Evolutionary conservation across 768 basidiomycete species (phyloP).

Genomic region (Termitomyces bulborhizus): DNA sequence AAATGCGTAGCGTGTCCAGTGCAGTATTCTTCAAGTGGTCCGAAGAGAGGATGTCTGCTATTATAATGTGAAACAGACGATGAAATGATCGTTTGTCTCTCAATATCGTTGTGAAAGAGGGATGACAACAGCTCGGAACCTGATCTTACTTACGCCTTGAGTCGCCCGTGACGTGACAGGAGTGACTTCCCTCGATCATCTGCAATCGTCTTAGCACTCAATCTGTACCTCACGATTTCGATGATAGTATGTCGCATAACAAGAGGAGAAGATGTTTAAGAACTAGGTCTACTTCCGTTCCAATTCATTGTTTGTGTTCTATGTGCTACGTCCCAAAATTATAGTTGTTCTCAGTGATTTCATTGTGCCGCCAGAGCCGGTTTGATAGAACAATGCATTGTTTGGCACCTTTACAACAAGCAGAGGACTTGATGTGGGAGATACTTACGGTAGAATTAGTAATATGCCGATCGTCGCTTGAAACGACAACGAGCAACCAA

Average conservation of each 20-base stretch:
- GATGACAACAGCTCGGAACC: conserved; percentile 14
- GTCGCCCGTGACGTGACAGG: conserved; percentile 14
- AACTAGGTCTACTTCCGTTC: neutral
- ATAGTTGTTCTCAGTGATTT: neutral
- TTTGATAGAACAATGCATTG: no score
- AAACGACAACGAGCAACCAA: neutral
- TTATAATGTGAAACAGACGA: neutral
- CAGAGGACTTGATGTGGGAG: neutral
- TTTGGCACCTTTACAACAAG: neutral
- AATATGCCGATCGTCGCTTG: neutral
- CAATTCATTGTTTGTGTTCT: neutral
- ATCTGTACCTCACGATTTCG: neutral
- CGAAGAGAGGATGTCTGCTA: neutral
- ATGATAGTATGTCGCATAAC: neutral
- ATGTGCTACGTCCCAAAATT: neutral
- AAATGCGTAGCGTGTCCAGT: neutral
- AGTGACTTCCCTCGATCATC: conserved; percentile 12
- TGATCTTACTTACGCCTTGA: conserved; percentile 11
- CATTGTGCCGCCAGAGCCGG: neutral
- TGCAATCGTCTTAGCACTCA: conserved; percentile 1
- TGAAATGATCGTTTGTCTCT: neutral
- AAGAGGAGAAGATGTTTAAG: neutral
- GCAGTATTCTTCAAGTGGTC: neutral
- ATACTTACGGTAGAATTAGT: neutral
- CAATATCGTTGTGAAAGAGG: conserved; percentile 9